These are phyloP conservation scores for sorghum (Sorghum bicolor) DNA, from an alignment of 176 grass and related monocot species.

Conservation along the genomic window Sorghum_bicolor_NCBIv3 NC_012875.2:53653001-53653500, in stretches of 20 bases:
- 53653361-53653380: not conserved
- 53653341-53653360: not conserved
- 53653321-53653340: not conserved
- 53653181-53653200: conserved; percentile 5
- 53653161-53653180: not conserved
- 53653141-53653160: not conserved
- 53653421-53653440: not conserved
- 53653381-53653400: not conserved
- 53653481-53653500: not conserved
- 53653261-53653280: not conserved
- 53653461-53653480: not conserved
- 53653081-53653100: not conserved
- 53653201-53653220: not conserved
- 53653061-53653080: not conserved
- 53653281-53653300: not conserved
- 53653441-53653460: not conserved
- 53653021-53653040: conserved; percentile 16
- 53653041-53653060: not conserved
- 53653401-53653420: not conserved
- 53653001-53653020: not conserved
- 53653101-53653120: not conserved
- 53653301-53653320: not conserved
- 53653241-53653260: conserved; percentile 3
- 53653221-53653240: not conserved
- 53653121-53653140: not conserved